These are phyloP conservation scores for Cutaneotrichosporon sp. DNA, from an alignment of 1,284 basidiomycete species.

Conservation along the genomic window DNA sequence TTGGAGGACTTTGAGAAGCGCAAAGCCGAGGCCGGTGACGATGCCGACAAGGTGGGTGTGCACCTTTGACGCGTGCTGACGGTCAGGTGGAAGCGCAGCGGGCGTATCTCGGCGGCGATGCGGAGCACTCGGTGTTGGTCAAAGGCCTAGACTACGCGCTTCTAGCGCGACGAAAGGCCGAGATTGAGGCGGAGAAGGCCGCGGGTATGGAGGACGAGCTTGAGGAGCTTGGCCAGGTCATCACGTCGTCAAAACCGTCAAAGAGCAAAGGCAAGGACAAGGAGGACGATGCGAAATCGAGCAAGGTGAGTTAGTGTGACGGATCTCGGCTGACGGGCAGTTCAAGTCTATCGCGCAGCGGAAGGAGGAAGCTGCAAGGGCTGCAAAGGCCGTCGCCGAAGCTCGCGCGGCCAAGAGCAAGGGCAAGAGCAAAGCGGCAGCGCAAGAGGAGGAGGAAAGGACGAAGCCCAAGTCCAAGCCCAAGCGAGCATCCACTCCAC, in stretches of 20 bases:
- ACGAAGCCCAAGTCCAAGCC: slow-evolving; percentile 13
- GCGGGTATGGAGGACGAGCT: slow-evolving; percentile 69
- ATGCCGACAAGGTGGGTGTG: slow-evolving; percentile 34
- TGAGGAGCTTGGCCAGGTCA: slow-evolving; percentile 52
- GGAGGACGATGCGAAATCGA: not conserved
- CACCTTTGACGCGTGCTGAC: not conserved
- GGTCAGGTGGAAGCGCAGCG: slow-evolving; percentile 68
- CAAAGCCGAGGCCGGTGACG: slow-evolving; percentile 57
- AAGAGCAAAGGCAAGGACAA: slow-evolving; percentile 11
- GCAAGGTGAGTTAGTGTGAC: slow-evolving; percentile 23
- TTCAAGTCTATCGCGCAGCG: slow-evolving; percentile 41
- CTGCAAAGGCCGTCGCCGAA: slow-evolving; percentile 13
- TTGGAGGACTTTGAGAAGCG: slow-evolving; percentile 71
- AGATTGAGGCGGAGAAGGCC: slow-evolving; percentile 52
- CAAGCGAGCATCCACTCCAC: slow-evolving; percentile 1
- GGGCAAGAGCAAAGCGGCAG: slow-evolving; percentile 11
- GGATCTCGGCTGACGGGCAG: slow-evolving; percentile 22
- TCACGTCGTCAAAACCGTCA: not conserved
- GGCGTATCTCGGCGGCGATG: slow-evolving; percentile 79
- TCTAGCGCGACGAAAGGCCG: slow-evolving; percentile 73
- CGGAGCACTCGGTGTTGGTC: slow-evolving; percentile 74
- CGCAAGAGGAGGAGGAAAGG: slow-evolving; percentile 18
- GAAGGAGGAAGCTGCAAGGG: slow-evolving; percentile 19
- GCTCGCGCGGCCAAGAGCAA: slow-evolving; percentile 29
- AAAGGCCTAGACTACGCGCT: slow-evolving; percentile 83